Base-by-base conservation (phyloP, 345 rosid genomes). In the Bretschneidera sinensis region DNA sequence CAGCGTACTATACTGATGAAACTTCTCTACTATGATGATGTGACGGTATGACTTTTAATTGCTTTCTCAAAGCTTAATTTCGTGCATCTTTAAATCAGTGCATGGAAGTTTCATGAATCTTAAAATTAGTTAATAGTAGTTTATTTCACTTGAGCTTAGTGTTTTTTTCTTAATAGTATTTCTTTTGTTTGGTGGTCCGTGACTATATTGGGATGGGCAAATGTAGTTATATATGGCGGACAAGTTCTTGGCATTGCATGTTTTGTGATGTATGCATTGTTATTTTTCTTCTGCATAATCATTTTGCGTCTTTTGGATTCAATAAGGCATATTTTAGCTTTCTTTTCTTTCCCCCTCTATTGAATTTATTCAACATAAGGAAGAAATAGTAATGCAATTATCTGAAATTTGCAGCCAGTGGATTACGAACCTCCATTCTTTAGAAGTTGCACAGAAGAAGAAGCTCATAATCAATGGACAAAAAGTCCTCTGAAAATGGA, bases 1-100 rank as follows among this genome's bases (percentile, higher is more conserved):
- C 95, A 95, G 99, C 97, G 95, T 28, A 86, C 95, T 20, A 86
- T 95, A 55, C 61, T 91, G 81, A 91, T 95, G 99, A 95, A 95
- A 78, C 95, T 95, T 64, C 72, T 85, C 74, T 95, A 91, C 74
- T 88, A 88, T 17, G 99, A 88, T 64, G 95, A 88, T 73, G 91
- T 91, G 68, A 95, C 96, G 82, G 99, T 95, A 91, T 62, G 84
- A 25, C 52, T 65, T 39, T 15, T 50, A 71, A 65, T 56, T 61
- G 51, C 50, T 59, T 61, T 56, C 55, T 24, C 58, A 16, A 56
- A 19, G 52, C 11, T 21, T 57, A 39, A 11, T 31, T 28, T 33
- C 39, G 1, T 60, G 6, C 5, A 59, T 24, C 47, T 49, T 47
- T 25, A 34, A 31, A 31, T 43, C 1, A 50, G 17, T 59, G 19